phyloP scores from a whole-genome alignment of 768 basidiomycete species.

The Strobilomyces confusus region DNA sequence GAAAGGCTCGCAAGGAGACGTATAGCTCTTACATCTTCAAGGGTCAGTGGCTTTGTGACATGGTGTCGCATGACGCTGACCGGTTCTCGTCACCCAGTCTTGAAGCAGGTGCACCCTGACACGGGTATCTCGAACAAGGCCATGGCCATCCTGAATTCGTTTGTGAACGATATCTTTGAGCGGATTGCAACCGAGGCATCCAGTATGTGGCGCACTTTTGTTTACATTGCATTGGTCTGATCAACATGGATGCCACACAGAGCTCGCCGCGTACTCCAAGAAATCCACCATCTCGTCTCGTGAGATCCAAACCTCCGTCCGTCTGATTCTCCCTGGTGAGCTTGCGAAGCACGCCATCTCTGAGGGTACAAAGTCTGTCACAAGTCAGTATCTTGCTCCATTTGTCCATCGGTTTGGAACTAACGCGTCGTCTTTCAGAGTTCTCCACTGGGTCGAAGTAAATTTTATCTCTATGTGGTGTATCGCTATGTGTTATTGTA shows the following conservation, averaged over 20 bases:
- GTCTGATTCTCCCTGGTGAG: slow-evolving; percentile 81
- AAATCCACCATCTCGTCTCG: slow-evolving; percentile 90
- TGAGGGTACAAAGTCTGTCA: slow-evolving; percentile 74
- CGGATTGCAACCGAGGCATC: slow-evolving; percentile 73
- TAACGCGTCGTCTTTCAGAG: slow-evolving; percentile 34
- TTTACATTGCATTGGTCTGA: neutral
- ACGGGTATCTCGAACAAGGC: slow-evolving; percentile 92
- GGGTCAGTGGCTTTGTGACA: slow-evolving; percentile 37
- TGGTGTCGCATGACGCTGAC: neutral
- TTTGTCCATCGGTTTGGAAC: neutral
- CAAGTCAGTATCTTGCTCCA: slow-evolving; percentile 42
- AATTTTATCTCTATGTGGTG: slow-evolving; percentile 23
- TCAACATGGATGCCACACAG: slow-evolving; percentile 27
- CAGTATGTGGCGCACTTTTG: slow-evolving; percentile 38
- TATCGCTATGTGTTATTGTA: slow-evolving; percentile 35
- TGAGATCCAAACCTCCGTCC: slow-evolving; percentile 83
- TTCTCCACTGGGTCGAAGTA: slow-evolving; percentile 62
- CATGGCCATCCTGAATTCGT: slow-evolving; percentile 80
- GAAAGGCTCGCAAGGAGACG: slow-evolving; percentile 77
- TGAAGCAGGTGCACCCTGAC: slow-evolving; percentile 91
- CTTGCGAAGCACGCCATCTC: slow-evolving; percentile 87
- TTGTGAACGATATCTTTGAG: slow-evolving; percentile 84
- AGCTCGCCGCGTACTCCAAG: slow-evolving; percentile 84
- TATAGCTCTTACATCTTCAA: slow-evolving; percentile 87
- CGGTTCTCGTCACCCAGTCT: slow-evolving; percentile 39